Evolutionary conservation across 495 filamentous ascomycete genomes (phyloP).

Genomic region (Cercophora sp.): DNA sequence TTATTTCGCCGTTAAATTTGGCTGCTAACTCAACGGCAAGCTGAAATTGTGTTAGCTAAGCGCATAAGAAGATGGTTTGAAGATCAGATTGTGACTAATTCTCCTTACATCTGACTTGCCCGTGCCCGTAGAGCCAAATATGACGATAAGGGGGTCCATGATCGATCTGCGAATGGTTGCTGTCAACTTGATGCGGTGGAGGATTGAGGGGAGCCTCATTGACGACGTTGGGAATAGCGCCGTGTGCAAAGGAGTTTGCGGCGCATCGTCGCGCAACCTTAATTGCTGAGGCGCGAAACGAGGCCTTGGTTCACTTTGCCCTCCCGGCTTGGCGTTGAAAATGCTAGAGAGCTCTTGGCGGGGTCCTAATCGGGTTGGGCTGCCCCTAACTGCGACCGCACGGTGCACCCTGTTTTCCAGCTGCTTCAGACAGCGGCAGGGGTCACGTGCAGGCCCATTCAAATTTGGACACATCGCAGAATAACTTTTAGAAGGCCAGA

Average conservation of each 20-base stretch:
- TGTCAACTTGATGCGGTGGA: neutral
- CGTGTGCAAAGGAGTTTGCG: neutral
- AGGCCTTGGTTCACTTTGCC: neutral
- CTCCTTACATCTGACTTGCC: constrained; percentile 94
- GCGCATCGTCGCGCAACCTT: constrained; percentile 12
- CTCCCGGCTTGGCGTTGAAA: constrained; percentile 8
- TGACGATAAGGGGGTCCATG: constrained; percentile 65
- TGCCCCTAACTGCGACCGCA: neutral
- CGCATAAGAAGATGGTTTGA: too few relatives aligned
- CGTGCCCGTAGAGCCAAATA: constrained; percentile 91
- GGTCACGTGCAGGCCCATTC: constrained; percentile 39
- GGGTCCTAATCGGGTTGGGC: too few relatives aligned
- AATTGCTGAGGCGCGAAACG: neutral
- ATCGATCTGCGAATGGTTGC: neutral
- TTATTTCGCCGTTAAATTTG: constrained; percentile 85
- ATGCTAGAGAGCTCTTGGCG: constrained; percentile 11
- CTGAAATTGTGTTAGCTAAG: constrained; percentile 48
- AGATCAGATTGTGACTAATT: too few relatives aligned
- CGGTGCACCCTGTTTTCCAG: neutral
- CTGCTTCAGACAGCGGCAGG: neutral
- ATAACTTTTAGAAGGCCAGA: constrained; percentile 45
- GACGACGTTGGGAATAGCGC: neutral
- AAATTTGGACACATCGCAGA: constrained; percentile 52
- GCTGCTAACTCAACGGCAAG: constrained; percentile 87
- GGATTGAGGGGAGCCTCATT: constrained; percentile 12